Conservation (phyloP, 768 basidiomycete genomes). For the Auriscalpium microsporum region DNA sequence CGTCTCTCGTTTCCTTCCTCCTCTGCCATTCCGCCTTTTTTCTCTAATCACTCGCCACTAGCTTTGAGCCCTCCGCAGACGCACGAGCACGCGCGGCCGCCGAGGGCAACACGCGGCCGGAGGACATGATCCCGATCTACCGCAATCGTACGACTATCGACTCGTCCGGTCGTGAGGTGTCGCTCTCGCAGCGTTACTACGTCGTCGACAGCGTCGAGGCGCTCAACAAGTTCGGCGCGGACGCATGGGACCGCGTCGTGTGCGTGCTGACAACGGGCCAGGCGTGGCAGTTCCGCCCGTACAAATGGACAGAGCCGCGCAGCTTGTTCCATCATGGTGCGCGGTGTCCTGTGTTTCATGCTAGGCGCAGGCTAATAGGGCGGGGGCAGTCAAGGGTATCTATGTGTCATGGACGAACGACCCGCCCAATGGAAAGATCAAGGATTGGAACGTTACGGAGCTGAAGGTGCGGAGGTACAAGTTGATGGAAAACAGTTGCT, state of each 20-base stretch:
- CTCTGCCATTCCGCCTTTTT: background rate
- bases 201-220: conserved; percentile 92
- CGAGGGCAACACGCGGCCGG: conserved; percentile 65
- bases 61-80: conserved; percentile 66
- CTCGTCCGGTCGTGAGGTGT: conserved; percentile 51
- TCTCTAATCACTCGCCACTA: background rate
- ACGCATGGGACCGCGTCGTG: conserved; percentile 94
- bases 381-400: conserved; percentile 75
- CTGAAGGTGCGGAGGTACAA: conserved; percentile 56
- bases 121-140: conserved; percentile 84
- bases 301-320: conserved; percentile 94
- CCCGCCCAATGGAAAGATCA: conserved; percentile 78
- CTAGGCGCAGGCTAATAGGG: background rate
- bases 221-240: conserved; percentile 81
- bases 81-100: conserved; percentile 60
- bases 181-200: conserved; percentile 51
- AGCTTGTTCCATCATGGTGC: conserved; percentile 89
- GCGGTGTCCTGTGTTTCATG: conserved; percentile 9
- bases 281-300: conserved; percentile 94
- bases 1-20: background rate
- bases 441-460: conserved; percentile 96
- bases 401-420: conserved; percentile 95
- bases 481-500: background rate
- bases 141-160: conserved; percentile 71
- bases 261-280: conserved; percentile 99